Evolutionary conservation across 768 basidiomycete species (phyloP).

Genomic region (Trametes punicea): DNA sequence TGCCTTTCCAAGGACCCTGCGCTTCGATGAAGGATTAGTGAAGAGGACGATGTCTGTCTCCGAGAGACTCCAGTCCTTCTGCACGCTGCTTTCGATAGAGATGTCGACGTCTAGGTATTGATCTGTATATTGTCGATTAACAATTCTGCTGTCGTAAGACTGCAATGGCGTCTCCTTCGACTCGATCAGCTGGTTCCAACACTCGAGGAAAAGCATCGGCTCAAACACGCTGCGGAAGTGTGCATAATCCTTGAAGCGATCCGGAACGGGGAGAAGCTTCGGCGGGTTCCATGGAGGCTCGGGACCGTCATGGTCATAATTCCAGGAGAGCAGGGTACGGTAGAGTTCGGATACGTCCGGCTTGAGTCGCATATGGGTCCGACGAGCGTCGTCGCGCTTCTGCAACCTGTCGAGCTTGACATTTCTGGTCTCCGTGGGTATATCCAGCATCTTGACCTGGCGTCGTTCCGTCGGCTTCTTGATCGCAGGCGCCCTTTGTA

Average conservation of each 20-base stretch:
- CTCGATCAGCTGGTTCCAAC: slow-evolving; percentile 83
- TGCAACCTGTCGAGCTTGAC: slow-evolving; percentile 48
- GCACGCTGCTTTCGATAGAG: slow-evolving; percentile 52
- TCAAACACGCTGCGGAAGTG: slow-evolving; percentile 78
- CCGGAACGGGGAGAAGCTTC: slow-evolving; percentile 49
- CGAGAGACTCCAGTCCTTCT: slow-evolving; percentile 68
- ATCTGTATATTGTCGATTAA: slow-evolving; percentile 67
- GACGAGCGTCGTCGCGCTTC: slow-evolving; percentile 59
- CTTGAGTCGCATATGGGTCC: slow-evolving; percentile 65
- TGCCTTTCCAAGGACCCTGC: slow-evolving; percentile 70
- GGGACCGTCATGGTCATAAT: slow-evolving; percentile 65
- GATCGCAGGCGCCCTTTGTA: slow-evolving; percentile 60
- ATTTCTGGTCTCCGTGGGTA: slow-evolving; percentile 41
- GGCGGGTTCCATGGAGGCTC: slow-evolving; percentile 52
- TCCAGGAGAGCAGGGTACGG: slow-evolving; percentile 79
- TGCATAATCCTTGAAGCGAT: slow-evolving; percentile 56
- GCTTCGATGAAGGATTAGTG: slow-evolving; percentile 50
- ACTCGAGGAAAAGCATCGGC: slow-evolving; percentile 82
- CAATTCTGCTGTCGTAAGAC: slow-evolving; percentile 58
- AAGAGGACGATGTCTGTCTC: slow-evolving; percentile 89
- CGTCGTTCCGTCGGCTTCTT: slow-evolving; percentile 57
- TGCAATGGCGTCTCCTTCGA: slow-evolving; percentile 66
- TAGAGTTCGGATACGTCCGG: slow-evolving; percentile 83
- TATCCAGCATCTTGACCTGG: slow-evolving; percentile 60
- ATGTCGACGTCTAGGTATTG: slow-evolving; percentile 82